Percentiles rank a stretch among this genome's conserved stretches.
Conservation (phyloP, 2,329 filamentous ascomycete genomes). For the Calonectria pseudoturangicola region DNA sequence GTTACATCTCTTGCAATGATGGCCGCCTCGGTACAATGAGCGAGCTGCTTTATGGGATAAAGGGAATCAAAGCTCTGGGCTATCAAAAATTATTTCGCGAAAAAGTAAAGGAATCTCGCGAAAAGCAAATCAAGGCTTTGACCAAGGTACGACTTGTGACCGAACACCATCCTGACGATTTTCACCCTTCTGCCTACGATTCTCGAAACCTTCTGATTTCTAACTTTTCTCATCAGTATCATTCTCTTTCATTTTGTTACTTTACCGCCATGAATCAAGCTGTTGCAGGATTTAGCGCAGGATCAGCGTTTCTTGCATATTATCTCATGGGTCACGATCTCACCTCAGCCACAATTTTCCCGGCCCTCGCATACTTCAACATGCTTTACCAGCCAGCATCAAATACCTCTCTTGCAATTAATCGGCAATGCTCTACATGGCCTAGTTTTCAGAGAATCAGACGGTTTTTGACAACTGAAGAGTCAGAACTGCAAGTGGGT, state of each 20-base stretch:
- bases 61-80: slow-evolving; percentile 4
- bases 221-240: not conserved
- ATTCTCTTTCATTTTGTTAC: not conserved
- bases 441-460: slow-evolving; percentile 4
- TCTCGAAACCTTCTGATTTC: not conserved
- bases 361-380: slow-evolving; percentile 18
- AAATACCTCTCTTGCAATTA: slow-evolving; percentile 16
- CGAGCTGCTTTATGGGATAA: slow-evolving; percentile 9
- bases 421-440: slow-evolving; percentile 11
- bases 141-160: not conserved
- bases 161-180: not conserved
- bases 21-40: not conserved
- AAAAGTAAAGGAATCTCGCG: not conserved
- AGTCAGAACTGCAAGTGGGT: slow-evolving; percentile 2
- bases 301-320: slow-evolving; percentile 3
- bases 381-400: slow-evolving; percentile 10
- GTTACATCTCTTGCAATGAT: slow-evolving; percentile 5
- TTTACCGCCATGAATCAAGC: slow-evolving; percentile 19
- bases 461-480: not conserved
- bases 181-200: not conserved
- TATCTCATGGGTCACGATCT: slow-evolving; percentile 2
- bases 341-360: not conserved
- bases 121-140: slow-evolving; percentile 7
- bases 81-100: slow-evolving; percentile 5
- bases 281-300: not conserved